Evolutionary conservation across 148 eudicot species (phyloP), one percentile per base, ranked within the genome.

Genomic region (Chenopodium suecicum): DNA sequence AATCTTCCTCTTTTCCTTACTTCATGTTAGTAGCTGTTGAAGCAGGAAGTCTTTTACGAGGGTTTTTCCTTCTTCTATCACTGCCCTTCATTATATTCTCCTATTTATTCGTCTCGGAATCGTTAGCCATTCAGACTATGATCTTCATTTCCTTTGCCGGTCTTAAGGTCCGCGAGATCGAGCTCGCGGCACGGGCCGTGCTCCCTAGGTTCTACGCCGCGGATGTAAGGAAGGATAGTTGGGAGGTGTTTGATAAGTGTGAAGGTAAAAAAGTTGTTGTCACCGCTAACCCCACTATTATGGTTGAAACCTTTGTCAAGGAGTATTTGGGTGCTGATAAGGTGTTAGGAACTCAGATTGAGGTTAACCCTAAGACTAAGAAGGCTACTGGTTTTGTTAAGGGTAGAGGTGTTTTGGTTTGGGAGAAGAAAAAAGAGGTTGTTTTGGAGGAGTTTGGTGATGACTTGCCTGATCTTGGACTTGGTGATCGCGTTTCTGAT

Each of bases 401-500:
- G 74, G 88, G 81, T 16, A 88, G 91, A 1, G 99, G 99, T 44
- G 92, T 94, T 68, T 82, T 97, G 92, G 97, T 97, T 2, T 87
- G 91, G 16, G 91, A 89, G 14, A 90, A 84, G 94, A 97, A 97
- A 83, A 90, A 77, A 74, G 37, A 83, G 74, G 92, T 95, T 29
- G 66, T 97, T 41, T 4, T 87, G 86, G 90, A 87, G 60, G 99
- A 97, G 86, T 97, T 97, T 76, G 97, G 98, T 32, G 91, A 90
- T 64, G 68, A 73, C 9, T 14, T 68, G 87, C 94, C 95, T 32
- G 95, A 93, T 81, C 81, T 97, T 19, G 99, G 98, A 13, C 90
- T 97, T 11, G 99, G 99, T 12, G 98, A 97, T 88, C 94, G 99
- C 1, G 86, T 81, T 23, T 90, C 97, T 7, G 99, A 97, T 86